Conservation (phyloP, 148 eudicot genomes). For the Agrostemma githago region DNA sequence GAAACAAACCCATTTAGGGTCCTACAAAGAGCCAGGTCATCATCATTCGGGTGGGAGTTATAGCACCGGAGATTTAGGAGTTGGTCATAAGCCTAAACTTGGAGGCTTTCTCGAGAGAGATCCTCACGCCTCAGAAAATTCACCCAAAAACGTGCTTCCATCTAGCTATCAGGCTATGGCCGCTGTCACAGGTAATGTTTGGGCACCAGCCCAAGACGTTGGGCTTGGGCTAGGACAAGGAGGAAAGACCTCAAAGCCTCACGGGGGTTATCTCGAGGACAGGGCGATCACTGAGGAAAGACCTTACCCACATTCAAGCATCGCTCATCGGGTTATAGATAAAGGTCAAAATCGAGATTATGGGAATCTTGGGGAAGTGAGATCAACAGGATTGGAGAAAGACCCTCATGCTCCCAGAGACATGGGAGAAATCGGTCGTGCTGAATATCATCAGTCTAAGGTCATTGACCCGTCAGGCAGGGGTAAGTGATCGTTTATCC, state of each 20-base stretch:
- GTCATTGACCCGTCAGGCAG: constrained; percentile 46
- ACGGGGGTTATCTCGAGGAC: constrained; percentile 13
- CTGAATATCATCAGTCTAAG: constrained; percentile 44
- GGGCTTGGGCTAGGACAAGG: constrained; percentile 10
- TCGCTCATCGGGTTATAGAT: neutral
- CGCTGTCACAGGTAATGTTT: neutral
- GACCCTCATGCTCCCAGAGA: constrained; percentile 33
- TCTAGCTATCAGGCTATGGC: constrained; percentile 3
- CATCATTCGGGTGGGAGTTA: constrained; percentile 6
- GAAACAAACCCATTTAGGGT: constrained; percentile 18
- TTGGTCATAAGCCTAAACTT: constrained; percentile 13
- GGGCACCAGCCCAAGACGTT: constrained; percentile 4
- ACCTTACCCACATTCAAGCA: constrained; percentile 24
- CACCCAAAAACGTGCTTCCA: neutral
- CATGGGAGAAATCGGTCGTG: neutral
- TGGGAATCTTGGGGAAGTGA: constrained; percentile 13
- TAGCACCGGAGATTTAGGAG: constrained; percentile 8
- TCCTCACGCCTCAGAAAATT: constrained; percentile 4
- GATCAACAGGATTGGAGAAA: constrained; percentile 19
- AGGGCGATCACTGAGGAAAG: constrained; percentile 20
- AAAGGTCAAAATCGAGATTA: constrained; percentile 1
- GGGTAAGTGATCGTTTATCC: constrained; percentile 25
- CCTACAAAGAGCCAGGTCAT: constrained; percentile 20
- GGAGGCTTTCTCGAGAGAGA: constrained; percentile 13
- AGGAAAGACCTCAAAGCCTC: constrained; percentile 12